A percentile compares a stretch with the other conserved stretches of the same genome.
Conservation (phyloP, 1,284 basidiomycete species). For the Malassezia vespertilionis region DNA sequence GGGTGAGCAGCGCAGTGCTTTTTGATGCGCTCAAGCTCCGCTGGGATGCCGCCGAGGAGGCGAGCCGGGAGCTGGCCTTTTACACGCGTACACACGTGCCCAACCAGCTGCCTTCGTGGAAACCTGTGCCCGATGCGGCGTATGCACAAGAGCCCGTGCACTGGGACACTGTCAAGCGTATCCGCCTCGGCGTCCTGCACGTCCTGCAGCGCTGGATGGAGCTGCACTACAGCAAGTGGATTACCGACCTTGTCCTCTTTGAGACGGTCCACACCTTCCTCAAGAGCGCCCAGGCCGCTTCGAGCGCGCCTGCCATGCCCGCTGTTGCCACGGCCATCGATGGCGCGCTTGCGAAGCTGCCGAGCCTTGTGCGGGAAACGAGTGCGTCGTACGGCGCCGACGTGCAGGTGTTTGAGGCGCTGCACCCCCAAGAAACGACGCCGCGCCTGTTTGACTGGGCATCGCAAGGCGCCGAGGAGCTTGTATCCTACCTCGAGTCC, state of each 20-base stretch:
- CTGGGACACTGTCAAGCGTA: conserved; percentile 31
- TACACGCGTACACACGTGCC: conserved; percentile 24
- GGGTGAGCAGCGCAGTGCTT: conserved; percentile 29
- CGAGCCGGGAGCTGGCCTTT: conserved; percentile 34
- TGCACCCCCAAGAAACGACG: not conserved
- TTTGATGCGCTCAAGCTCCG: conserved; percentile 40
- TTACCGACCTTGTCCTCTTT: conserved; percentile 32
- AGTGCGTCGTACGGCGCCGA: not conserved
- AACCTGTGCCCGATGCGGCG: conserved; percentile 18
- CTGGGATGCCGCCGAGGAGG: conserved; percentile 34
- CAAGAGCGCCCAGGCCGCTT: conserved; percentile 20
- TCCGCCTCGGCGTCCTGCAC: conserved; percentile 31
- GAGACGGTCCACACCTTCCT: conserved; percentile 28
- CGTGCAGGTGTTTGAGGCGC: not conserved
- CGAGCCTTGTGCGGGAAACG: not conserved
- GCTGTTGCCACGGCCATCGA: conserved; percentile 1
- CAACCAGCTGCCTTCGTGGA: conserved; percentile 41
- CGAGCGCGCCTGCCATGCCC: conserved; percentile 21
- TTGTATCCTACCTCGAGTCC: conserved; percentile 40
- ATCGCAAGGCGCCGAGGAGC: conserved; percentile 17
- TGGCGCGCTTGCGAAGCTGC: not conserved
- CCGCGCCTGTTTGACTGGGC: conserved; percentile 8
- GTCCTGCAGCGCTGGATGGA: conserved; percentile 33
- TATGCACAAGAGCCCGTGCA: conserved; percentile 26
- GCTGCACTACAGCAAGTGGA: conserved; percentile 38